Evolutionary conservation across 129 eudicot species (phyloP).

Genomic region (carrot (Daucus carota)): DH1_v3.0 NC_030385.2:44246501-44247000

Average conservation of each 20-base stretch:
- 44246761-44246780: not conserved
- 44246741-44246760: slow-evolving; percentile 4
- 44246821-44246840: not conserved
- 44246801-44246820: not conserved
- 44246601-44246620: not conserved
- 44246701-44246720: slow-evolving; percentile 16
- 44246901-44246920: slow-evolving; percentile 1
- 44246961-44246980: slow-evolving; percentile 5
- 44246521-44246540: slow-evolving; percentile 1
- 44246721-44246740: slow-evolving; percentile 8
- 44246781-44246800: slow-evolving; percentile 1
- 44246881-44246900: not conserved
- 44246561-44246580: not conserved
- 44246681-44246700: slow-evolving; percentile 12
- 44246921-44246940: slow-evolving; percentile 3
- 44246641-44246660: not conserved
- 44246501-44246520: slow-evolving; percentile 23
- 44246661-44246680: not conserved
- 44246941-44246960: not conserved
- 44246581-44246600: not conserved
- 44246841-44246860: not conserved
- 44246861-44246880: not conserved
- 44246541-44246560: slow-evolving; percentile 5
- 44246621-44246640: not conserved
- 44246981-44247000: slow-evolving; percentile 16